These are phyloP conservation scores for Zygosaccharomyces siamensis DNA, from an alignment of 805 yeast species.

Conservation along the genomic window DNA sequence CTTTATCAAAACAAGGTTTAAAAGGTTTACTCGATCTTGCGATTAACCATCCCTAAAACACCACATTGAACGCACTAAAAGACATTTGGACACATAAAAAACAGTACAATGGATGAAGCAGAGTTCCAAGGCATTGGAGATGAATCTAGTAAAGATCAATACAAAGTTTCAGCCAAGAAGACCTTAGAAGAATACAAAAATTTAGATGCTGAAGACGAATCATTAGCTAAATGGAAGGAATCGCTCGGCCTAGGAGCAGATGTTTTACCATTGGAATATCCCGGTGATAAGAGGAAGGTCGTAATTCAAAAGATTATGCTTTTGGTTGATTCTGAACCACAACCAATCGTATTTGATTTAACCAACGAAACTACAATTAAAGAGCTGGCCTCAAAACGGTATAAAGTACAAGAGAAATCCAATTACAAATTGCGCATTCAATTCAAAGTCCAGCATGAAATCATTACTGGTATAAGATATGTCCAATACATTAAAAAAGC, in stretches of 20 bases:
- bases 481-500: slow-evolving; percentile 80
- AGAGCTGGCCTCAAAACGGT: slow-evolving; percentile 56
- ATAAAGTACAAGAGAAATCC: slow-evolving; percentile 74
- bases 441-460: slow-evolving; percentile 84
- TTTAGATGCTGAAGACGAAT: slow-evolving; percentile 85
- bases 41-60: slow-evolving; percentile 1
- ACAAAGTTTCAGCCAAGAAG: slow-evolving; percentile 50
- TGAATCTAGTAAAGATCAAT: slow-evolving; percentile 25
- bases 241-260: slow-evolving; percentile 71
- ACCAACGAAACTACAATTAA: slow-evolving; percentile 58
- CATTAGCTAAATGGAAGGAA: slow-evolving; percentile 86
- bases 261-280: slow-evolving; percentile 53
- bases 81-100: not conserved
- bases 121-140: slow-evolving; percentile 31
- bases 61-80: not conserved
- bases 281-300: slow-evolving; percentile 71
- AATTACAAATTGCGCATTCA: slow-evolving; percentile 65
- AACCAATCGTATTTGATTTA: slow-evolving; percentile 63
- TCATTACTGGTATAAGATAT: slow-evolving; percentile 85
- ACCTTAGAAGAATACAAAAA: slow-evolving; percentile 78
- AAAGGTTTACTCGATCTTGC: slow-evolving; percentile 1
- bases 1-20: not conserved
- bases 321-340: slow-evolving; percentile 56
- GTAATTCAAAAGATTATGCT: slow-evolving; percentile 75
- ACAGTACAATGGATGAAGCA: slow-evolving; percentile 35